phyloP scores from a whole-genome alignment of 768 basidiomycete genomes.

The Tulasnella sp. region DNA sequence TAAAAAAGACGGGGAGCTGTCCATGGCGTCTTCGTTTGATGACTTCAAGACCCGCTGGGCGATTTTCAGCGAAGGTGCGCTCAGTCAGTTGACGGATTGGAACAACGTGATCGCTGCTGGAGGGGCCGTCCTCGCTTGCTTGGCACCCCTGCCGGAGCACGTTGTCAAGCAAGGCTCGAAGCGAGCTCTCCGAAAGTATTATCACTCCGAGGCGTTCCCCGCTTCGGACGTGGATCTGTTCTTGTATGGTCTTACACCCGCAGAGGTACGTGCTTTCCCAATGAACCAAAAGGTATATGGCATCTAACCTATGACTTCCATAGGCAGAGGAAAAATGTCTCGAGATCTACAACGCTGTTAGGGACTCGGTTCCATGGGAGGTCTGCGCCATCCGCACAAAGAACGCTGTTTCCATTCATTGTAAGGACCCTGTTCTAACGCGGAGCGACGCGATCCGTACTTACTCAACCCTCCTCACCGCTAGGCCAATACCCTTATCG shows the following conservation, averaged over 20 bases:
- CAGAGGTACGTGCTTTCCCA: slow-evolving; percentile 35
- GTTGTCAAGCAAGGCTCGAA: slow-evolving; percentile 42
- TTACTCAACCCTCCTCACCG: too few relatives aligned
- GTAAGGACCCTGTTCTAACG: slow-evolving; percentile 30
- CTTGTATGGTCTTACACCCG: slow-evolving; percentile 50
- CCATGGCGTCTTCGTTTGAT: slow-evolving; percentile 44
- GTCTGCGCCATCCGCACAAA: slow-evolving; percentile 29
- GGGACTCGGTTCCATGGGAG: slow-evolving; percentile 61
- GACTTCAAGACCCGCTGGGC: slow-evolving; percentile 59
- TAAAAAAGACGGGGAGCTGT: slow-evolving; percentile 43
- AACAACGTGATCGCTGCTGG: slow-evolving; percentile 57
- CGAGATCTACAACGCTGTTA: slow-evolving; percentile 52
- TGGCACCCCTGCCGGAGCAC: slow-evolving; percentile 43
- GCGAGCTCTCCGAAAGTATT: slow-evolving; percentile 50
- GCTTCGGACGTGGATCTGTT: slow-evolving; percentile 59
- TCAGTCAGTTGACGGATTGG: slow-evolving; percentile 51
- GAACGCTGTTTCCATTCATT: slow-evolving; percentile 58
- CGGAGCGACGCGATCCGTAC: not conserved
- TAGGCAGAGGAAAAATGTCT: slow-evolving; percentile 54
- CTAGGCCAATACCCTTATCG: slow-evolving; percentile 59
- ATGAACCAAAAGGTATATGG: not conserved
- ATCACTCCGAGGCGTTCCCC: slow-evolving; percentile 48
- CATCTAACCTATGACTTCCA: not conserved
- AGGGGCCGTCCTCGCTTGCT: slow-evolving; percentile 51
- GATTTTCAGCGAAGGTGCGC: slow-evolving; percentile 53